Evolutionary conservation across 2,329 filamentous ascomycete species (phyloP).

Genomic region (Alternaria sp.): DNA sequence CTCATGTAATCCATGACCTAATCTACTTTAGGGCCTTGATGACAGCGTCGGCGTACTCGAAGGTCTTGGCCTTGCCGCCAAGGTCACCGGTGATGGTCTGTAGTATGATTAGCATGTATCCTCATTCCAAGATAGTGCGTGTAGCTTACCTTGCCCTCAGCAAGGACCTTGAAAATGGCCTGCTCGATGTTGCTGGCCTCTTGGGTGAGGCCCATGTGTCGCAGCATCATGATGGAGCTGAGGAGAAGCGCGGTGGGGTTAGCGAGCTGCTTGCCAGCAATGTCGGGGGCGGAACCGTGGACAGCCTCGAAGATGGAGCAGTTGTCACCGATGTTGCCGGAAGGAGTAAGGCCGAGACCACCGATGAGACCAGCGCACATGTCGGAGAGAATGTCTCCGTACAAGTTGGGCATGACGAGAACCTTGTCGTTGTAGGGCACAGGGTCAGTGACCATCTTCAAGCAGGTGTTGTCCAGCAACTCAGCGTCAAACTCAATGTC

Average conservation of each 20-base stretch:
- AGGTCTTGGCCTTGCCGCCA: slow-evolving; percentile 93
- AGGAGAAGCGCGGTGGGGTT: slow-evolving; percentile 97
- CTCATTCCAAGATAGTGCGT: background rate
- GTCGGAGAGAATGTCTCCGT: slow-evolving; percentile 99
- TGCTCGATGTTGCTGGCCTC: slow-evolving; percentile 89
- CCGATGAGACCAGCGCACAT: slow-evolving; percentile 99
- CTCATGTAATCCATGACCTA: slow-evolving; percentile 38
- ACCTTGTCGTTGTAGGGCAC: slow-evolving; percentile 99
- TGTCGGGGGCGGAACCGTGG: slow-evolving; percentile 95
- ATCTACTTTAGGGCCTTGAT: slow-evolving; percentile 68
- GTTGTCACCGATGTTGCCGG: slow-evolving; percentile 98
- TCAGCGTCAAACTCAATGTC: slow-evolving; percentile 96
- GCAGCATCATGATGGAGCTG: slow-evolving; percentile 98
- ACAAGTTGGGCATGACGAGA: slow-evolving; percentile 95
- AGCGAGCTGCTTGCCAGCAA: slow-evolving; percentile 92
- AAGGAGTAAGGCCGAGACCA: slow-evolving; percentile 94
- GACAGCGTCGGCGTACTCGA: slow-evolving; percentile 92
- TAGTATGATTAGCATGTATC: slow-evolving; percentile 24
- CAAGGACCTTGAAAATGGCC: slow-evolving; percentile 92
- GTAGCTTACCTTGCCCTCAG: slow-evolving; percentile 82
- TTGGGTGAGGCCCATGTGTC: slow-evolving; percentile 91
- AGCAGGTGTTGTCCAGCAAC: slow-evolving; percentile 98
- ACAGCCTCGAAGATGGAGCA: slow-evolving; percentile 99
- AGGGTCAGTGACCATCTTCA: slow-evolving; percentile 98
- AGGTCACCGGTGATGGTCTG: slow-evolving; percentile 89